Conservation (phyloP, 2,329 filamentous ascomycete genomes). For the Colletotrichum sojae region DNA sequence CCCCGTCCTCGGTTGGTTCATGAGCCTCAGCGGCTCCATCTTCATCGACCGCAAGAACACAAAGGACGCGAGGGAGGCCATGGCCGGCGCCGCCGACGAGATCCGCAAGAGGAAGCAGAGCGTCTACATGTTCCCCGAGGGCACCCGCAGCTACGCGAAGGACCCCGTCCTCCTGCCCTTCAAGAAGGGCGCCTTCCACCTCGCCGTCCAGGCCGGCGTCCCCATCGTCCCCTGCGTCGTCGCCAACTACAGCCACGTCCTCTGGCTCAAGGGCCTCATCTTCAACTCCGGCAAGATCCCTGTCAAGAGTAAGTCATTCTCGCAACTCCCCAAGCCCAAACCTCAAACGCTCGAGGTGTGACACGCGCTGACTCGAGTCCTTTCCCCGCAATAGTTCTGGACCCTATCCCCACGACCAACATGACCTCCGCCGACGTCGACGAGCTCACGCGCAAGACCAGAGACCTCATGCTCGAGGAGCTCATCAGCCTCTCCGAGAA, state of each 20-base stretch:
- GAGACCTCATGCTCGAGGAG: constrained; percentile 82
- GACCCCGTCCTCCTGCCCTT: constrained; percentile 90
- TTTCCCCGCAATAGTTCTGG: constrained; percentile 70
- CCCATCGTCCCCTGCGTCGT: constrained; percentile 90
- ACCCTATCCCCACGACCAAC: constrained; percentile 83
- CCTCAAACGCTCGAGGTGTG: constrained; percentile 9
- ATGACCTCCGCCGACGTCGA: constrained; percentile 85
- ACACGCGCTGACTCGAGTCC: neutral
- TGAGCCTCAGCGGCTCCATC: constrained; percentile 86
- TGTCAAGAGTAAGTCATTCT: constrained; percentile 73
- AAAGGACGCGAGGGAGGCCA: constrained; percentile 85
- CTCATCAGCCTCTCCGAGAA: constrained; percentile 68
- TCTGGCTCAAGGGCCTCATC: constrained; percentile 73
- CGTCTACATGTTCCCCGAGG: constrained; percentile 92
- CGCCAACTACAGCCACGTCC: constrained; percentile 83
- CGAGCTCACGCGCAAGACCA: constrained; percentile 75
- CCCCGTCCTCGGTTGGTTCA: constrained; percentile 96
- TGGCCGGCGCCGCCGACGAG: constrained; percentile 84
- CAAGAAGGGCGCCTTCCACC: constrained; percentile 98
- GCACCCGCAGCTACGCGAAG: constrained; percentile 89
- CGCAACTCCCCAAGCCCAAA: neutral
- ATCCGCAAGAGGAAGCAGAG: constrained; percentile 81
- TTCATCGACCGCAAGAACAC: constrained; percentile 95
- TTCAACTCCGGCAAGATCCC: constrained; percentile 81
- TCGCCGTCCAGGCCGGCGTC: constrained; percentile 93